Evolutionary conservation across 2,329 filamentous ascomycete species (phyloP).

Genomic region (Aspergillaceae sp.): DNA sequence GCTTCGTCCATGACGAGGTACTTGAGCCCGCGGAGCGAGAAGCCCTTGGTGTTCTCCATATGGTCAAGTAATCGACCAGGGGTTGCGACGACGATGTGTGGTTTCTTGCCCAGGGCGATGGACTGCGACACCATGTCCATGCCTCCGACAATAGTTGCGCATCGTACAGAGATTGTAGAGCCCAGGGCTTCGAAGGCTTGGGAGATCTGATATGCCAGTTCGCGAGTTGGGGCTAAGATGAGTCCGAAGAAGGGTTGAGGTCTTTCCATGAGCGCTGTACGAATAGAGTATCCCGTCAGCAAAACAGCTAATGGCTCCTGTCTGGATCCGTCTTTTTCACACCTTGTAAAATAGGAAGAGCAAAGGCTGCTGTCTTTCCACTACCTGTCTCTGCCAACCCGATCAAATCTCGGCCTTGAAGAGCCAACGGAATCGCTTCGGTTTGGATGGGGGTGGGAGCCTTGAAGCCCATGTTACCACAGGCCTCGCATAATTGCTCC

Average conservation of each 20-base stretch:
- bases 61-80: conserved; percentile 86
- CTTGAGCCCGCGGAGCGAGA: conserved; percentile 70
- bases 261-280: conserved; percentile 65
- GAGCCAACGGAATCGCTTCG: conserved; percentile 71
- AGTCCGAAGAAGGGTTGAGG: conserved; percentile 81
- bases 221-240: conserved; percentile 83
- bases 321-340: conserved; percentile 1
- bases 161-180: conserved; percentile 76
- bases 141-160: conserved; percentile 79
- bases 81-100: conserved; percentile 87
- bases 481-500: conserved; percentile 82
- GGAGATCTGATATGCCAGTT: conserved; percentile 85
- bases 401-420: conserved; percentile 77
- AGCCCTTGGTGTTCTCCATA: conserved; percentile 92
- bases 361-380: conserved; percentile 94
- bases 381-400: conserved; percentile 91
- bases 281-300: conserved; percentile 5
- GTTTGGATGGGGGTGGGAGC: conserved; percentile 80
- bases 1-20: conserved; percentile 95
- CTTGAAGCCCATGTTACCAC: conserved; percentile 71
- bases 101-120: conserved; percentile 89
- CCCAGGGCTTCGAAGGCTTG: conserved; percentile 82
- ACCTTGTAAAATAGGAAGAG: conserved; percentile 77
- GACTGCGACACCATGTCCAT: conserved; percentile 92
- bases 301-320: background rate